Conservation (phyloP, 116 monocot genomes). For the Thalassia testudinum region DNA sequence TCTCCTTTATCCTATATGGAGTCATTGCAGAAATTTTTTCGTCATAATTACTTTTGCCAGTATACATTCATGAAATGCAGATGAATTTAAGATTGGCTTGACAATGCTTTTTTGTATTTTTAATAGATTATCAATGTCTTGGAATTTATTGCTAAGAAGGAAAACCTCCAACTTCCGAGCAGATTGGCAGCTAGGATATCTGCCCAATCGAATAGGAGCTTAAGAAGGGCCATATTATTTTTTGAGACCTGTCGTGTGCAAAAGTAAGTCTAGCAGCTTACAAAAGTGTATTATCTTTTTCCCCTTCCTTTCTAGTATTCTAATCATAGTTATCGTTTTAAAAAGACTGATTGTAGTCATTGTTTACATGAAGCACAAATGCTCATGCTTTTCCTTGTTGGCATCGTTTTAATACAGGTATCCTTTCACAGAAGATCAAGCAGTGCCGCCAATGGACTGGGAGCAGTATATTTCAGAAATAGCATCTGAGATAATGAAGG, state of each 20-base stretch:
- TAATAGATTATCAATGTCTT: slow-evolving; percentile 64
- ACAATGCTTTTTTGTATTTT: no score
- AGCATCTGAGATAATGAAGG: slow-evolving; percentile 88
- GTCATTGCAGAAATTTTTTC: no score
- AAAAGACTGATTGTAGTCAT: no score
- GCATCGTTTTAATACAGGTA: slow-evolving; percentile 29
- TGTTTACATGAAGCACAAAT: no score
- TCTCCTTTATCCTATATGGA: no score
- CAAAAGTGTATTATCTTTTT: no score
- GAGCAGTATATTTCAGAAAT: slow-evolving; percentile 96
- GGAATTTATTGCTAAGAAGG: slow-evolving; percentile 94
- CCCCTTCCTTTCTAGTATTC: no score
- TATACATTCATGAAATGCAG: no score
- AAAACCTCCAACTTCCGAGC: slow-evolving; percentile 68
- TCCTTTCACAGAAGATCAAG: slow-evolving; percentile 77
- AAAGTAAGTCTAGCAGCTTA: slow-evolving; percentile 36
- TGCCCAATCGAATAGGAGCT: slow-evolving; percentile 67
- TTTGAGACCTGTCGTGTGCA: slow-evolving; percentile 93
- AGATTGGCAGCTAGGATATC: slow-evolving; percentile 66
- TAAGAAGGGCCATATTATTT: slow-evolving; percentile 84
- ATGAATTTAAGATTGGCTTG: no score
- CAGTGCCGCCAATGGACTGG: slow-evolving; percentile 79
- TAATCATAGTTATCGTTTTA: no score
- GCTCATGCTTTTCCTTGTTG: neutral
- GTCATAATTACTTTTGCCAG: no score